Conservation (phyloP, 164 flowering plant species). For the Taxillus chinensis region DNA sequence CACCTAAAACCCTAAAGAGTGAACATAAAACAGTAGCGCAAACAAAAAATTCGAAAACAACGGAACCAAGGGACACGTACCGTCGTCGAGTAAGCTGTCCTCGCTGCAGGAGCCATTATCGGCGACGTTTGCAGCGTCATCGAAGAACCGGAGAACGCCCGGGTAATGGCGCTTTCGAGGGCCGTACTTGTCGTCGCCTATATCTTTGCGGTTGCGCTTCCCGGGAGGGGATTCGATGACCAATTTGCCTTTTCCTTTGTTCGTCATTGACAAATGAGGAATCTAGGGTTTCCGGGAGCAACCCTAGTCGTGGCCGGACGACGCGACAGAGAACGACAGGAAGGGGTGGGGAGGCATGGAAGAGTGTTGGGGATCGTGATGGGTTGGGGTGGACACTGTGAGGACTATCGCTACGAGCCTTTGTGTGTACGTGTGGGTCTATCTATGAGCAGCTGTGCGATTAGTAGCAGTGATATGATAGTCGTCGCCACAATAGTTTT, state of each 20-base stretch:
- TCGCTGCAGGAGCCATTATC: conserved; percentile 29
- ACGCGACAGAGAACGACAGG: no score
- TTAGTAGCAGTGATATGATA: no score
- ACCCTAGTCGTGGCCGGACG: not conserved
- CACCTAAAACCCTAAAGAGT: conserved; percentile 8
- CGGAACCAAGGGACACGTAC: conserved; percentile 7
- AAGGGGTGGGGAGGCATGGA: no score
- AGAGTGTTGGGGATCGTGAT: no score
- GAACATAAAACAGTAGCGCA: not conserved
- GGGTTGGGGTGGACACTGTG: no score
- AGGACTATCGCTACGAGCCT: no score
- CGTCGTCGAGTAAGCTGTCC: conserved; percentile 21
- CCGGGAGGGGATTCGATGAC: conserved; percentile 19
- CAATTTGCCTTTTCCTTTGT: conserved; percentile 32
- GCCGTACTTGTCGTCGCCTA: conserved; percentile 20
- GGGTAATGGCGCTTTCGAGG: conserved; percentile 32
- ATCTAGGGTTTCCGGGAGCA: not conserved
- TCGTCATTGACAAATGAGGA: conserved; percentile 9
- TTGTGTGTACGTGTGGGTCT: no score
- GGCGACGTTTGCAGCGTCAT: conserved; percentile 41
- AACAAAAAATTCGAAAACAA: not conserved
- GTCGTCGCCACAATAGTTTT: no score
- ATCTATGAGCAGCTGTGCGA: no score
- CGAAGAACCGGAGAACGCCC: conserved; percentile 63
- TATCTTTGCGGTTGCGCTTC: conserved; percentile 25